Base-by-base conservation (phyloP, 306 rosid genomes). In the Purshia tridentata region DNA sequence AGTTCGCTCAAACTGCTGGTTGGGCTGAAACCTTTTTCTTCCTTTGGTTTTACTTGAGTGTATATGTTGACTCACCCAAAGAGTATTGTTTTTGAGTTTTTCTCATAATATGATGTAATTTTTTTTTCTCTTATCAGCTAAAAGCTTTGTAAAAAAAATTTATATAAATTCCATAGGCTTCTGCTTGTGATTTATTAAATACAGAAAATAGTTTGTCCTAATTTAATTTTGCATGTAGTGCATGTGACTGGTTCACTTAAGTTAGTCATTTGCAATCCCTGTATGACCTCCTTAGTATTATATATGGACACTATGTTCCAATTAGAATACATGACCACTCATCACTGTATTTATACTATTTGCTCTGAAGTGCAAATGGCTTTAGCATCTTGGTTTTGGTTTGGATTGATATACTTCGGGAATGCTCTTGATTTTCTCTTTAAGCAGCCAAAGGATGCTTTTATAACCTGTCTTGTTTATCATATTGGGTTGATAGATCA, bases 401-500 rank as follows among this genome's bases (percentile, higher is more conserved):
- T 65, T 65, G 55, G 55, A 23, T 22, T 2, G 12, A n/a, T 23
- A 29, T 48, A 52, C 58, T 53, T 53, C 2, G 22, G 53, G 11
- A 8, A 53, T 29, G 35, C 35, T 0, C 6, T 14, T 53, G n/a
- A 5, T 18, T n/a, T n/a, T 53, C 39, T 23, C 29, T 23, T 67
- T 35, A 9, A 49, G 58, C 46, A 14, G 3, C 12, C 5, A 0
- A 22, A 18, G 19, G 19, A 54, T 37, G 12, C 40, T 35, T 39
- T 10, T 53, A n/a, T 50, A 52, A n/a, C 0, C 67, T 39, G 7
- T 63, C 64, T 37, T 39, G 16, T 11, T 40, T 48, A 8, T 19
- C 49, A 29, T 55, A 60, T 51, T 67, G 70, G 74, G 67, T 13
- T 41, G 29, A 29, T 78, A 94, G 98, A 94, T 87, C 82, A 86